A percentile compares a stretch with the other conserved stretches of the same genome.
Evolutionary conservation across 2,329 filamentous ascomycete genomes (phyloP).

Genomic region (Claviceps pazoutovae): DNA sequence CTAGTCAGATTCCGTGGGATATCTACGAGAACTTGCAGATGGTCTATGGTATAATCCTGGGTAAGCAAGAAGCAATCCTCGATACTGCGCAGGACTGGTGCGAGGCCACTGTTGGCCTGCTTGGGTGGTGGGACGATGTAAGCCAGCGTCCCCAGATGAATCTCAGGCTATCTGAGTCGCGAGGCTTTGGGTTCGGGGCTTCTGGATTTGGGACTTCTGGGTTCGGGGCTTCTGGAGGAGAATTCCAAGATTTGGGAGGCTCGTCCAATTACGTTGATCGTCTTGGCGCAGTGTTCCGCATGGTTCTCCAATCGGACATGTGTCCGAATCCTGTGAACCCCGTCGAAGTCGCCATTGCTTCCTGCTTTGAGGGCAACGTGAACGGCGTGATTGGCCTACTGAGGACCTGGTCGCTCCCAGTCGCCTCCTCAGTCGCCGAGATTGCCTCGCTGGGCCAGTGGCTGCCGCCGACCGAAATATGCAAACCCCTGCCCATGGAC

Average conservation of each 20-base stretch:
- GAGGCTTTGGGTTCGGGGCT: slow-evolving; percentile 22
- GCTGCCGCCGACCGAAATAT: slow-evolving; percentile 39
- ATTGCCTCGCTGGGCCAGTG: slow-evolving; percentile 73
- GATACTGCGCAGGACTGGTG: slow-evolving; percentile 78
- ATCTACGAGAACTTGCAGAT: slow-evolving; percentile 75
- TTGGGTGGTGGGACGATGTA: slow-evolving; percentile 88
- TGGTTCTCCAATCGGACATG: slow-evolving; percentile 55
- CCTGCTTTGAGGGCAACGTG: slow-evolving; percentile 68
- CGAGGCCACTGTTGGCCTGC: slow-evolving; percentile 69
- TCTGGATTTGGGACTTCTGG: slow-evolving; percentile 22
- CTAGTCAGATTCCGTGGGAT: slow-evolving; percentile 77
- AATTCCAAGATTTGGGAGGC: slow-evolving; percentile 29
- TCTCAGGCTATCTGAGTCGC: slow-evolving; percentile 26
- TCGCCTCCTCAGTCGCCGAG: slow-evolving; percentile 69
- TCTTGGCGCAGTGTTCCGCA: slow-evolving; percentile 56
- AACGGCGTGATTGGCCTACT: slow-evolving; percentile 64
- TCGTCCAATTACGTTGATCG: slow-evolving; percentile 60
- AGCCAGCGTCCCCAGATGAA: slow-evolving; percentile 30
- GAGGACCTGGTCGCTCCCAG: slow-evolving; percentile 64
- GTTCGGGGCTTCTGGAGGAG: slow-evolving; percentile 15
- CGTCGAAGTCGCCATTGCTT: slow-evolving; percentile 70
- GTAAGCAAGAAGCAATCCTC: slow-evolving; percentile 61
- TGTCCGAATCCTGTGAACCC: slow-evolving; percentile 61
- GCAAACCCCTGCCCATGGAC: slow-evolving; percentile 39
- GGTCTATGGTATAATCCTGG: slow-evolving; percentile 69